A percentile compares a stretch with the other conserved stretches of the same genome.
phyloP scores from a whole-genome alignment of 139 green algal genomes.

The Zygnema circumcarinatum region DNA sequence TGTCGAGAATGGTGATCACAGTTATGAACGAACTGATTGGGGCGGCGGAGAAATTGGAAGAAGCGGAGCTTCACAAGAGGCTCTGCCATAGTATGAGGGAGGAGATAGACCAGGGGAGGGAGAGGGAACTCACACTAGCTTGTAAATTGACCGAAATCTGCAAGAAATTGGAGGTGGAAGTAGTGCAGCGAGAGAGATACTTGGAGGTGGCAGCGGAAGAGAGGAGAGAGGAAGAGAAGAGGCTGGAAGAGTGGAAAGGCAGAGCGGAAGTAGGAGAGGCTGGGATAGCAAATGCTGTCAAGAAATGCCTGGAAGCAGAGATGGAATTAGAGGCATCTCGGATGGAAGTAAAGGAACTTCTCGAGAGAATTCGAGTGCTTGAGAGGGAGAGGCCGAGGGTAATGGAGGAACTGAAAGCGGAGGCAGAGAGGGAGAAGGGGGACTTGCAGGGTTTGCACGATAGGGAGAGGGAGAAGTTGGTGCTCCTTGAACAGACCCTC shows the following conservation, averaged over 20 bases:
- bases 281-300: neutral
- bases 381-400: neutral
- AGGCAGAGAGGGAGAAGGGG: neutral
- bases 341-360: neutral
- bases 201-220: neutral
- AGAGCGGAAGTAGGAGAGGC: neutral
- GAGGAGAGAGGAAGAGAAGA: neutral
- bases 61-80: neutral
- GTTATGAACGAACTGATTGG: neutral
- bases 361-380: neutral
- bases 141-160: neutral
- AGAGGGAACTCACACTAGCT: neutral
- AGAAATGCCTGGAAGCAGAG: neutral
- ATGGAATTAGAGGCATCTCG: neutral
- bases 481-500: neutral
- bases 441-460: neutral
- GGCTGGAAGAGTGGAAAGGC: neutral
- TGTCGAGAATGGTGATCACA: neutral
- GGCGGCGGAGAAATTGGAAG: neutral
- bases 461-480: neutral
- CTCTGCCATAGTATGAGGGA: neutral
- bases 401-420: neutral
- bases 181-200: neutral
- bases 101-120: neutral
- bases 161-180: neutral